Conservation (phyloP, 1,284 basidiomycete species). For the Irpex lacteus region DNA sequence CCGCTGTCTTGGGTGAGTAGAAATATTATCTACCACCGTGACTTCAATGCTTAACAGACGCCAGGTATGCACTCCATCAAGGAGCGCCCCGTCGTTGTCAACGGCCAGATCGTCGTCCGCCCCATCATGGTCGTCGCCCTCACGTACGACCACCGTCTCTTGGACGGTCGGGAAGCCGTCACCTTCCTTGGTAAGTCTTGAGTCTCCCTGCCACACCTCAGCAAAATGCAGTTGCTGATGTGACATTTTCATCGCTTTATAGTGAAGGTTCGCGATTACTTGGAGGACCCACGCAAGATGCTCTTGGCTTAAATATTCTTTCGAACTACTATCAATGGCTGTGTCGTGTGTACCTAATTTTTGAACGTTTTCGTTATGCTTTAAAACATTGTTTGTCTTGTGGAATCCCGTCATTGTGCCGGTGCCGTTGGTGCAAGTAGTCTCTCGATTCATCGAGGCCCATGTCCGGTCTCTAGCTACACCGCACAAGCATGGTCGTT, state of each 20-base stretch:
- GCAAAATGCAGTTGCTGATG: constrained; percentile 9
- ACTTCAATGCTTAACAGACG: not conserved
- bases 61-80: constrained; percentile 95
- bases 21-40: constrained; percentile 21
- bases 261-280: constrained; percentile 73
- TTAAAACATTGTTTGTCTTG: not conserved
- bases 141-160: constrained; percentile 94
- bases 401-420: not conserved
- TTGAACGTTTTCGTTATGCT: not conserved
- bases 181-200: constrained; percentile 94
- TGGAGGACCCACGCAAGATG: constrained; percentile 70
- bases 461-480: not conserved
- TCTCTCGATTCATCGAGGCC: not conserved
- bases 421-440: not conserved
- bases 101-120: constrained; percentile 93
- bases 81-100: constrained; percentile 89
- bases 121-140: constrained; percentile 96
- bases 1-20: constrained; percentile 80
- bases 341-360: not conserved
- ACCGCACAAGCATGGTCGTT: not conserved
- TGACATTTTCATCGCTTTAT: constrained; percentile 13
- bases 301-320: constrained; percentile 35
- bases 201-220: too few relatives aligned
- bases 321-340: not conserved
- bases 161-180: constrained; percentile 95